phyloP scores from a whole-genome alignment of 192 early-diverging fungal species.

The Backusella sp. region DNA sequence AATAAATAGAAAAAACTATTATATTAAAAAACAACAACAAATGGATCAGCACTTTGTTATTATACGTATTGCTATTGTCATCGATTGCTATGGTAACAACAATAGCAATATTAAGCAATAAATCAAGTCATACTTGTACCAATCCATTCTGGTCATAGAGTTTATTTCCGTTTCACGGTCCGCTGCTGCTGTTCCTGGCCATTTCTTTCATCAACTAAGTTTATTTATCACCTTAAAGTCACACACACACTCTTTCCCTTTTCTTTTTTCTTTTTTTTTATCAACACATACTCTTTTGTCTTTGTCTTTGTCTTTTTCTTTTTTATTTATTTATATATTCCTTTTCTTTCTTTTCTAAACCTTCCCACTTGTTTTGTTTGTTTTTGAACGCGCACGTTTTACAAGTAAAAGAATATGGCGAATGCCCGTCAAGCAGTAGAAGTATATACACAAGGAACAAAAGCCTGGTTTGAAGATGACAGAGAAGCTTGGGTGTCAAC shows the following conservation, averaged over 20 bases:
- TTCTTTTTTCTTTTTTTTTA: neutral
- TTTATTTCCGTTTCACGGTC: conserved; percentile 3
- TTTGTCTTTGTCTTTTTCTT: neutral
- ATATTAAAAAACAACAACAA: neutral
- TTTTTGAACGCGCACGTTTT: neutral
- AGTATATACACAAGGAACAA: conserved; percentile 68
- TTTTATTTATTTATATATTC: neutral
- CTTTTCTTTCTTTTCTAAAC: neutral
- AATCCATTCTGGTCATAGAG: neutral
- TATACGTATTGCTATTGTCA: neutral
- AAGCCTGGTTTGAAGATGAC: conserved; percentile 88
- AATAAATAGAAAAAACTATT: neutral
- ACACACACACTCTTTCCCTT: neutral
- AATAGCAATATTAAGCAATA: neutral
- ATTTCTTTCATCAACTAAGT: neutral
- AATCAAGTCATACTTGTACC: conserved; percentile 2
- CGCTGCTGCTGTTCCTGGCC: neutral
- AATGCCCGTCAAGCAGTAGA: conserved; percentile 47
- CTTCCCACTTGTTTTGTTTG: neutral
- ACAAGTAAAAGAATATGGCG: neutral
- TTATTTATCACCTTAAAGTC: neutral
- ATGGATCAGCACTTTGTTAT: neutral
- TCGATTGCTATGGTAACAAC: neutral
- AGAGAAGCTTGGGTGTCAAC: conserved; percentile 85
- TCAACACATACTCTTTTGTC: neutral